Evolutionary conservation across 2,329 filamentous ascomycete genomes (phyloP).

Genomic region (Sclerotinia spermophila): DNA sequence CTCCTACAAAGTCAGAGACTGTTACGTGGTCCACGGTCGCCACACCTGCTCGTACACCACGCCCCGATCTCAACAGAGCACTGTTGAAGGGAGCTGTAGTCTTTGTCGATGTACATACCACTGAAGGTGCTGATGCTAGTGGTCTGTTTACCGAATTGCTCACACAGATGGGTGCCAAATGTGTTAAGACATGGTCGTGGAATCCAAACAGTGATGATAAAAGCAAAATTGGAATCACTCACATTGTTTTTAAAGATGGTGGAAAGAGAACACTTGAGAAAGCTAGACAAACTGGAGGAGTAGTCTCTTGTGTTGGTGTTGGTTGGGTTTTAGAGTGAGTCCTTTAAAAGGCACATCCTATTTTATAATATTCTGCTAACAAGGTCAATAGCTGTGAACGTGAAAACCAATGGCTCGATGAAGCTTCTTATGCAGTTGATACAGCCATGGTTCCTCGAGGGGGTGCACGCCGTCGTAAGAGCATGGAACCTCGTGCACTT

Average conservation of each 20-base stretch:
- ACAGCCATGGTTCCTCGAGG: conserved; percentile 64
- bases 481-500: conserved; percentile 72
- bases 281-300: conserved; percentile 65
- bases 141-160: conserved; percentile 78
- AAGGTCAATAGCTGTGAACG: conserved; percentile 60
- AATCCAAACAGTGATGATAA: conserved; percentile 43
- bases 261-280: conserved; percentile 77
- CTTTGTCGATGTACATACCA: conserved; percentile 79
- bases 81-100: conserved; percentile 70
- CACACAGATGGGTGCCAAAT: conserved; percentile 75
- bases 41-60: conserved; percentile 55
- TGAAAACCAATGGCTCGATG: conserved; percentile 72
- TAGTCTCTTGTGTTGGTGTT: conserved; percentile 82
- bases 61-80: conserved; percentile 49
- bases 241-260: conserved; percentile 88
- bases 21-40: conserved; percentile 51
- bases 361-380: conserved; percentile 35
- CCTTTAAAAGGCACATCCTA: not conserved
- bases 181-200: conserved; percentile 74
- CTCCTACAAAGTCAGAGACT: conserved; percentile 45
- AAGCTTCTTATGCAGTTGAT: conserved; percentile 66
- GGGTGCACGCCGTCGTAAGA: conserved; percentile 69
- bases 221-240: conserved; percentile 70
- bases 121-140: conserved; percentile 75
- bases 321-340: conserved; percentile 86